Evolutionary conservation across 2,329 filamentous ascomycete genomes (phyloP).

Genomic region (Penicillium sp.): DNA sequence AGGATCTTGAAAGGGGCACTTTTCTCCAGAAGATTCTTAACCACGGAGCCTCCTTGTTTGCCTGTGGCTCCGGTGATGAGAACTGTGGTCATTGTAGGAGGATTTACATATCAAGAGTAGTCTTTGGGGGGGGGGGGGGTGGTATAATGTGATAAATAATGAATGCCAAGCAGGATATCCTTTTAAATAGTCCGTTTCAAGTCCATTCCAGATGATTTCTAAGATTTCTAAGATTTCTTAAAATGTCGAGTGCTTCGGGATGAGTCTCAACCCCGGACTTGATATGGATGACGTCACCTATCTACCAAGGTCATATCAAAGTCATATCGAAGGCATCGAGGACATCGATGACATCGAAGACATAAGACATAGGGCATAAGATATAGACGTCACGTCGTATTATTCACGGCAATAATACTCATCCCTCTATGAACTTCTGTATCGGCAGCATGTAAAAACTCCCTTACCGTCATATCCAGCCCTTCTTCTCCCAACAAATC

Average conservation of each 20-base stretch:
- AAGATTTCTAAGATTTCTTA: not conserved
- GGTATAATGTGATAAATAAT: not conserved
- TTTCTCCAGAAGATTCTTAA: constrained; percentile 31
- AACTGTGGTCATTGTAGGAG: constrained; percentile 18
- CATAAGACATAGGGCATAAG: not conserved
- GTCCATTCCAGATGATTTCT: not conserved
- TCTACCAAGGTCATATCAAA: no score
- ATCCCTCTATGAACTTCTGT: constrained; percentile 16
- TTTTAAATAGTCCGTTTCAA: not conserved
- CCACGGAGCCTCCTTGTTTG: constrained; percentile 43
- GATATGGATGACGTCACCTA: not conserved
- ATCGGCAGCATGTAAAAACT: constrained; percentile 18
- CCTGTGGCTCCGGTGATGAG: constrained; percentile 45
- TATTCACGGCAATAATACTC: constrained; percentile 22
- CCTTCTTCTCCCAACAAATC: constrained; percentile 23
- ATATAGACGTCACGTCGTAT: not conserved
- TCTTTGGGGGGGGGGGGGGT: no score
- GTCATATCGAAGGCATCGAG: not conserved
- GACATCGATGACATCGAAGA: not conserved
- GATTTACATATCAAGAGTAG: no score
- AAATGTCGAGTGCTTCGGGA: not conserved
- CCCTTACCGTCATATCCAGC: constrained; percentile 17
- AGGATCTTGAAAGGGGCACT: constrained; percentile 51
- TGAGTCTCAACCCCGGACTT: not conserved
- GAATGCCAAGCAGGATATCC: not conserved